Conservation (phyloP, 345 rosid species). For the Rubroshorea leprosula region DNA sequence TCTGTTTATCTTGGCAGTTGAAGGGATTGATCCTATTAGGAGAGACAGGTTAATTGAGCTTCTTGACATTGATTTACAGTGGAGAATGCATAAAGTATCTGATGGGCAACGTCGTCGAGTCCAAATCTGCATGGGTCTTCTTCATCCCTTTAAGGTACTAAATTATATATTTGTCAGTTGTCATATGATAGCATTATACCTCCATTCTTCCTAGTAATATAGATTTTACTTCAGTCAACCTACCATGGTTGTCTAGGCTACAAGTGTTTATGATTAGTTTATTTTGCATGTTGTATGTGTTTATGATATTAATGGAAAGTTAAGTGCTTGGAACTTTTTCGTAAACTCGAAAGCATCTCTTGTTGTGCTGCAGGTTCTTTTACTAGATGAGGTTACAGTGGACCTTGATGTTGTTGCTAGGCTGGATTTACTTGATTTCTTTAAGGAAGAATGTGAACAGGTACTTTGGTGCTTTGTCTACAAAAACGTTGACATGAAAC, state of each 20-base stretch:
- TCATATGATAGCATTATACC: background rate
- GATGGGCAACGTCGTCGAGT: slow-evolving; percentile 98
- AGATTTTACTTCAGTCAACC: background rate
- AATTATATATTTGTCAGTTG: slow-evolving; percentile 5
- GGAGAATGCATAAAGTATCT: slow-evolving; percentile 99
- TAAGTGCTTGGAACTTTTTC: background rate
- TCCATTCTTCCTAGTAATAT: background rate
- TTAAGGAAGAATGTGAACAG: slow-evolving; percentile 86
- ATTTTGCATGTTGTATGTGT: background rate
- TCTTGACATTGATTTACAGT: slow-evolving; percentile 84
- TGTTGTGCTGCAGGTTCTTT: slow-evolving; percentile 49
- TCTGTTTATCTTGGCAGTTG: slow-evolving; percentile 45
- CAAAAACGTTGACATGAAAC: background rate
- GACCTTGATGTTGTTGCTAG: slow-evolving; percentile 95
- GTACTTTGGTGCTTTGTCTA: slow-evolving; percentile 27
- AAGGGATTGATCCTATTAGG: slow-evolving; percentile 80
- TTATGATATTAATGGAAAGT: background rate
- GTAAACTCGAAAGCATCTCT: background rate
- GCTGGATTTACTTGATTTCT: slow-evolving; percentile 85
- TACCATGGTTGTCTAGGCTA: no score
- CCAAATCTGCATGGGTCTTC: slow-evolving; percentile 97
- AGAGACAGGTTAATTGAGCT: slow-evolving; percentile 83
- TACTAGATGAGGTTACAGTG: slow-evolving; percentile 92
- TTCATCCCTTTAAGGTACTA: slow-evolving; percentile 81
- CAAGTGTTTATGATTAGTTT: no score